Evolutionary conservation across 345 rosid genomes (phyloP), one percentile per base, ranked within the genome.

Genomic region (Firmiana major): DNA sequence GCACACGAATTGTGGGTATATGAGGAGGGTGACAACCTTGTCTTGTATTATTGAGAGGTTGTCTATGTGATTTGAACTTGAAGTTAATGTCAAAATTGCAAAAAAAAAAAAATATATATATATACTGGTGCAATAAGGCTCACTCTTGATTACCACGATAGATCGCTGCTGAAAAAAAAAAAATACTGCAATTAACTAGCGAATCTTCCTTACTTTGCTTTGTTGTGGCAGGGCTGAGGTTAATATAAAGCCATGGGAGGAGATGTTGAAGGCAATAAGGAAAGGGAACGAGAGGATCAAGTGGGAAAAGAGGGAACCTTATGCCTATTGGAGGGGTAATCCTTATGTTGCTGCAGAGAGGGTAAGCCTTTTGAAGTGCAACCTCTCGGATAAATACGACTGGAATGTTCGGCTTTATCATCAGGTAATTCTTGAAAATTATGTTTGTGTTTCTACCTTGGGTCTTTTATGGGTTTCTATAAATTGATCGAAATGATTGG

Each of bases 321-420:
- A 75, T 13, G 84, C 86, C 55, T 78, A 75, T 28, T 84, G 86
- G 86, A 83, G 10, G 66, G 86, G 88, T 4, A 81, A 83, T 71
- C 81, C 80, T 24, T 1, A 67, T 5, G 81, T 83, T 9, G 34
- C 84, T 62, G 58, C 63, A 11, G 9, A 60, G 0, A 74, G 86
- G 55, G 26, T 7, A n/a, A 80, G 81, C 46, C 80, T 86, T 9
- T 65, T 83, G 80, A 77, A 73, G 43, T 78, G 84, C 82, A 73
- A 59, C 16, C 58, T 0, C 69, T 28, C 65, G 1, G 11, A 36
- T 28, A 3, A 77, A 2, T 0, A 71, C 3, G 79, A 80, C 67
- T 74, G 81, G 83, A 42, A 65, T 38, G 79, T 45, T 66, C 77
- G 66, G 17, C 65, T 80, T 22, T 80, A 78, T 34, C 22, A 0